These are phyloP conservation scores for Vitellaria paradoxa DNA, from an alignment of 179 eudicot genomes.

Conservation along the genomic window DNA sequence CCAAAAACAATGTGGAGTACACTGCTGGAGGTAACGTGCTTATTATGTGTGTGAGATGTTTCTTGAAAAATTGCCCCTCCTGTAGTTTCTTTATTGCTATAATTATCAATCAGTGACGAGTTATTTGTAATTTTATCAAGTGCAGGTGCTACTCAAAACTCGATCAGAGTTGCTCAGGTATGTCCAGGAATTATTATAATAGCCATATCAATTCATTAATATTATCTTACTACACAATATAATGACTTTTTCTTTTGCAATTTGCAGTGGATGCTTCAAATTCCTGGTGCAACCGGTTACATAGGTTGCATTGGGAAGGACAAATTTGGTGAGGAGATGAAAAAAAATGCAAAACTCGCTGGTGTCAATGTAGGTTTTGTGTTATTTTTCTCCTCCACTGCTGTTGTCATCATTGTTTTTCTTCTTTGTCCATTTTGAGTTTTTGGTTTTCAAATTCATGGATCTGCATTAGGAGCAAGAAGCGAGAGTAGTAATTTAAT, in stretches of 20 bases:
- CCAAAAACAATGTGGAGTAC: slow-evolving; percentile 74
- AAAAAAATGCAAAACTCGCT: slow-evolving; percentile 52
- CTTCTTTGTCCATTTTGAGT: neutral
- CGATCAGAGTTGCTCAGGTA: slow-evolving; percentile 95
- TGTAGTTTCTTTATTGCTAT: neutral
- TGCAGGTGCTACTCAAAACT: slow-evolving; percentile 93
- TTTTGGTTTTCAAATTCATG: slow-evolving; percentile 2
- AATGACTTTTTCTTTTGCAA: slow-evolving; percentile 6
- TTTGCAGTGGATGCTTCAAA: slow-evolving; percentile 90
- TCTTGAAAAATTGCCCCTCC: neutral
- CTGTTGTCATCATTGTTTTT: neutral
- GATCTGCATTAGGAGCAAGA: neutral
- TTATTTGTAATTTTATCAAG: neutral
- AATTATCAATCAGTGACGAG: neutral
- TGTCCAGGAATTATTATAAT: neutral
- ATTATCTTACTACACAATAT: neutral
- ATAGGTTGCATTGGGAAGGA: slow-evolving; percentile 96
- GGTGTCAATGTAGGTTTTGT: slow-evolving; percentile 67
- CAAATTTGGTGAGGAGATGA: slow-evolving; percentile 94
- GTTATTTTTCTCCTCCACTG: neutral
- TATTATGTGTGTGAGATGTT: neutral
- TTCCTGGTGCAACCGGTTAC: slow-evolving; percentile 79
- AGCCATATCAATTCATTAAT: neutral
- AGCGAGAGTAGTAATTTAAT: neutral
- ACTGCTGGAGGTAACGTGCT: slow-evolving; percentile 83